Percentiles rank a stretch among this genome's conserved stretches.
Evolutionary conservation across 192 early-diverging fungal genomes (phyloP).

Genomic region (Physocladia obscura): DNA sequence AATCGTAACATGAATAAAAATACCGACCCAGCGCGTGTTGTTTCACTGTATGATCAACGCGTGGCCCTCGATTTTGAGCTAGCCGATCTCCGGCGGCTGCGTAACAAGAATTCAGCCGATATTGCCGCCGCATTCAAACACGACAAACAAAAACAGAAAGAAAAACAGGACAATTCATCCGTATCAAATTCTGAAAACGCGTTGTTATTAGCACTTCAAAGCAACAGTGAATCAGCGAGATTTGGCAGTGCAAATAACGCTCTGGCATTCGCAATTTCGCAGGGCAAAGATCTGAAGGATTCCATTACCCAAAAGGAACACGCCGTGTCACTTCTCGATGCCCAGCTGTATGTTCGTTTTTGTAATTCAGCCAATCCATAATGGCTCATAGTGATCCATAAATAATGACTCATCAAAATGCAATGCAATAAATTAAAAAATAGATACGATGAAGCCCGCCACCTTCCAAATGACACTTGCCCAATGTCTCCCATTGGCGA

Average conservation of each 20-base stretch:
- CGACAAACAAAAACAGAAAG: slow-evolving; percentile 2
- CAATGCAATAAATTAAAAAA: not conserved
- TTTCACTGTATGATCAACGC: slow-evolving; percentile 47
- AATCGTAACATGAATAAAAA: slow-evolving; percentile 49
- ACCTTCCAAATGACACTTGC: slow-evolving; percentile 80
- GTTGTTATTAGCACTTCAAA: too few relatives aligned
- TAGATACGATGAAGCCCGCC: slow-evolving; percentile 56
- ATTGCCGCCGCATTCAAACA: slow-evolving; percentile 38
- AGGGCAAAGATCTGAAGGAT: slow-evolving; percentile 64
- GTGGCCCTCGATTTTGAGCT: slow-evolving; percentile 44
- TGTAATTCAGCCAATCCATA: not conserved
- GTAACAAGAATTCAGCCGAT: slow-evolving; percentile 40
- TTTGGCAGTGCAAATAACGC: not conserved
- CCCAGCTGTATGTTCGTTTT: slow-evolving; percentile 37
- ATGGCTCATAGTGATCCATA: not conserved
- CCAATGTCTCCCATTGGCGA: slow-evolving; percentile 72
- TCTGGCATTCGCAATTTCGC: slow-evolving; percentile 17
- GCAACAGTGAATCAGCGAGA: too few relatives aligned
- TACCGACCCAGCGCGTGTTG: slow-evolving; percentile 46
- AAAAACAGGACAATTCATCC: slow-evolving; percentile 20
- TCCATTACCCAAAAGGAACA: slow-evolving; percentile 53
- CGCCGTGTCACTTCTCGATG: slow-evolving; percentile 50
- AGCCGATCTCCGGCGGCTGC: slow-evolving; percentile 46
- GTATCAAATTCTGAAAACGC: too few relatives aligned
- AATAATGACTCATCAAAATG: too few relatives aligned